Evolutionary conservation across 306 rosid genomes (phyloP), one percentile per base, ranked within the genome.

Genomic region (Trichosanthes truncata): DNA sequence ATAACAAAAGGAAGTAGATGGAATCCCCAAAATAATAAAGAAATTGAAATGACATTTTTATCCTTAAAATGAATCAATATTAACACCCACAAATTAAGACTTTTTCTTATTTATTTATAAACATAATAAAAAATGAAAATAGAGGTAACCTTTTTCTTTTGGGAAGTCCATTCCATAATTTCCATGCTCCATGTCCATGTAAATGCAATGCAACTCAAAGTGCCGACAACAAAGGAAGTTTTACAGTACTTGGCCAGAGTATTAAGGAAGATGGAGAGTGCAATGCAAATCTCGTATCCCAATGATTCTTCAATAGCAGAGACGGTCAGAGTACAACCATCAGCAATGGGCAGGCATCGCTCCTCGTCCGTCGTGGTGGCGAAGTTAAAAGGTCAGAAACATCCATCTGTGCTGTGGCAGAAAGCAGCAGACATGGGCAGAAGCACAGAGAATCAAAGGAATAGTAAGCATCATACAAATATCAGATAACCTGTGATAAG

Each of bases 171-270:
- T 21, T 38, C 33, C 51, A 69, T 69, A 20, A 14, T 43, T 15
- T 41, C 40, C 77, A 71, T 71, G 57, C 51, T 45, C 77, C 38
- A 71, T 66, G 49, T 66, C 49, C 45, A 66, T 71, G 76, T 43
- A 71, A 43, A 41, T 71, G 56, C 76, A 43, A 41, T 71, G 56
- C 76, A 71, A 41, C 36, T 43, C 38, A 43, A 25, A 71, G n/a
- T 25, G 55, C 53, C 31, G 55, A 69, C 76, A 69, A 40, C 5
- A 66, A 69, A 21, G 76, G 52, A 68, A 41, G 31, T 41, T 41
- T 41, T 69, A 43, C 35, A 14, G 36, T 71, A n/a, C 18, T 68
- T 43, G 7, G n/a, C 10, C 52, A 68, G 51, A 40, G 75, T 40
- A 68, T 66, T 35, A 66, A 66, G 73, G 46, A 66, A 66, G 31